Percentiles rank a stretch among this genome's conserved stretches.
Evolutionary conservation across 371 early-diverging fungal species (phyloP).

Genomic region (Mortierella sp.): DNA sequence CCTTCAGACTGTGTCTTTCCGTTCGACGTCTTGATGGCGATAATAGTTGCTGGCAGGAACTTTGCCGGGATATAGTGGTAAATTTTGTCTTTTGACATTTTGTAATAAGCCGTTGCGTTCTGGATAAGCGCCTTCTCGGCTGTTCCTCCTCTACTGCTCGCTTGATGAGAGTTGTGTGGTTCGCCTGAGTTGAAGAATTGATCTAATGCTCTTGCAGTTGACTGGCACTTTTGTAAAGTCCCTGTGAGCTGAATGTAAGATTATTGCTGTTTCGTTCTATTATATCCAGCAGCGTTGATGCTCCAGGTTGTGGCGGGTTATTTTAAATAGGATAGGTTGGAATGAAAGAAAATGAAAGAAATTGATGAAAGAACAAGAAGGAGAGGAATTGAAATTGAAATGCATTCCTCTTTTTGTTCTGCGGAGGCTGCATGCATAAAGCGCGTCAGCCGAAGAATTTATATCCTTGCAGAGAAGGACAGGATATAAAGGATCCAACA

Average conservation of each 20-base stretch:
- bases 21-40: constrained; percentile 33
- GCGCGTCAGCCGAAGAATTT: not conserved
- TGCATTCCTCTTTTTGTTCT: no score
- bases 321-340: not conserved
- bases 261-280: not conserved
- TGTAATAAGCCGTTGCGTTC: not conserved
- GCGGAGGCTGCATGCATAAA: not conserved
- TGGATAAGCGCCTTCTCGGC: not conserved
- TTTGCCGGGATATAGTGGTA: constrained; percentile 32
- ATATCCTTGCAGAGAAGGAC: constrained; percentile 1
- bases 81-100: constrained; percentile 32
- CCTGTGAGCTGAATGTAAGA: not conserved
- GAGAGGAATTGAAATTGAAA: not conserved
- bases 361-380: not conserved
- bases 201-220: not conserved
- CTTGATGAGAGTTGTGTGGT: not conserved
- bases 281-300: not conserved
- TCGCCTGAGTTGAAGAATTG: not conserved
- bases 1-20: constrained; percentile 24
- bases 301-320: not conserved
- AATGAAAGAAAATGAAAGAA: not conserved
- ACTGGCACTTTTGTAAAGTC: not conserved
- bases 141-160: not conserved
- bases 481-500: constrained; percentile 6
- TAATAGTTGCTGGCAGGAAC: constrained; percentile 49